Evolutionary conservation across 768 basidiomycete species (phyloP).

Genomic region (Tylopilus vinaceipallidus): DNA sequence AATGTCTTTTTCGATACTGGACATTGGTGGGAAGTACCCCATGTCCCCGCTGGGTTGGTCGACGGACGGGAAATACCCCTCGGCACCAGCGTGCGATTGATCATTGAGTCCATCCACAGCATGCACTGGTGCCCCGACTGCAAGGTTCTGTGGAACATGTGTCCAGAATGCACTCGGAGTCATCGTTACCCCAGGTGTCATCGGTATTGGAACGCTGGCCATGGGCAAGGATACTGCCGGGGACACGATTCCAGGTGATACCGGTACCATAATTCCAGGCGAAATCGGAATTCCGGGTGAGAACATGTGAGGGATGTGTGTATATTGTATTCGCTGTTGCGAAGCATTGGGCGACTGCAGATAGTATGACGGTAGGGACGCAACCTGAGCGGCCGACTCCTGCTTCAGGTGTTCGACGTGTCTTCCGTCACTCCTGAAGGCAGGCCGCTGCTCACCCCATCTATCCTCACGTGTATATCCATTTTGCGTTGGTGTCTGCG

Average conservation of each 20-base stretch:
- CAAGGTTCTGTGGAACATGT: slow-evolving; percentile 55
- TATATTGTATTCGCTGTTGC: slow-evolving; percentile 23
- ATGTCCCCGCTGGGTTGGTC: slow-evolving; percentile 19
- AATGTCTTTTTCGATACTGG: slow-evolving; percentile 37
- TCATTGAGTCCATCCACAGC: slow-evolving; percentile 15
- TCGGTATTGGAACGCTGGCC: slow-evolving; percentile 19
- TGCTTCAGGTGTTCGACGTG: not conserved
- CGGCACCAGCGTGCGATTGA: slow-evolving; percentile 10
- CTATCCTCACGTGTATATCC: slow-evolving; percentile 4
- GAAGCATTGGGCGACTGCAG: slow-evolving; percentile 10
- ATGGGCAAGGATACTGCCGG: slow-evolving; percentile 20
- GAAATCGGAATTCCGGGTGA: slow-evolving; percentile 33
- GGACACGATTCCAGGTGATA: slow-evolving; percentile 26
- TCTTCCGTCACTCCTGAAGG: slow-evolving; percentile 6
- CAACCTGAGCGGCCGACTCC: slow-evolving; percentile 9
- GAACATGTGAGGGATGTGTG: slow-evolving; percentile 27
- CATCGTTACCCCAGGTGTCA: slow-evolving; percentile 66
- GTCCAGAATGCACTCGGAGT: slow-evolving; percentile 74
- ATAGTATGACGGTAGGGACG: slow-evolving; percentile 13
- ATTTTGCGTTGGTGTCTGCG: slow-evolving; percentile 21
- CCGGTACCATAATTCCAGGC: slow-evolving; percentile 27
- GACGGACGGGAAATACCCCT: slow-evolving; percentile 46
- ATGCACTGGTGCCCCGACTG: slow-evolving; percentile 59
- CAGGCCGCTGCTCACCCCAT: not conserved
- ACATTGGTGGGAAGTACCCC: slow-evolving; percentile 45